Evolutionary conservation across 1,139 yeast species (phyloP).

Genomic region (Candida dubliniensis): DNA sequence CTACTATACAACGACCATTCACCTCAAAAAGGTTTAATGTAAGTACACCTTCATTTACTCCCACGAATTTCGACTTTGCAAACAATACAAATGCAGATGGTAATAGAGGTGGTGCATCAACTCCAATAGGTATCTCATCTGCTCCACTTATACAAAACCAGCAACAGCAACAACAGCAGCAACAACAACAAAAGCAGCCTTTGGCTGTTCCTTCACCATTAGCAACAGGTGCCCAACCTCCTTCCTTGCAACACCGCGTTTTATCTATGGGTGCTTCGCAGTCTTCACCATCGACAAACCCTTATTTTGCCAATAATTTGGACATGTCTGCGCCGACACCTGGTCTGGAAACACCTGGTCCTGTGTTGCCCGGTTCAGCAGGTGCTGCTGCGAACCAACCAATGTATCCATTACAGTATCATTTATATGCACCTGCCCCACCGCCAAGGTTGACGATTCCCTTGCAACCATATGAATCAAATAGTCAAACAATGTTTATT

Average conservation of each 20-base stretch:
- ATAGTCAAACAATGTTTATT: slow-evolving; percentile 67
- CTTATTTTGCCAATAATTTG: slow-evolving; percentile 2
- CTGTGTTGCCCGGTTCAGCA: not conserved
- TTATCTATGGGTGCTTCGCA: not conserved
- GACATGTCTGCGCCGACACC: slow-evolving; percentile 1
- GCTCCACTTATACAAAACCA: slow-evolving; percentile 2
- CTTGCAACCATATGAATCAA: slow-evolving; percentile 68
- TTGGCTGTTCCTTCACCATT: slow-evolving; percentile 1
- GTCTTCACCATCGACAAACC: not conserved
- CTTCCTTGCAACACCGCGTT: not conserved
- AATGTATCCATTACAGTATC: slow-evolving; percentile 74
- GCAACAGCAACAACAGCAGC: slow-evolving; percentile 5
- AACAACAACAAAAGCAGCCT: slow-evolving; percentile 3
- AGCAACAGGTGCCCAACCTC: slow-evolving; percentile 1
- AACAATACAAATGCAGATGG: not conserved
- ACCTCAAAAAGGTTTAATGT: slow-evolving; percentile 31
- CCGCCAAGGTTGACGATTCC: slow-evolving; percentile 69
- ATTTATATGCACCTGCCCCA: slow-evolving; percentile 85
- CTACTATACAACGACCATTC: slow-evolving; percentile 5
- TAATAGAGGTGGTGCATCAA: not conserved
- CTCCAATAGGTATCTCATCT: slow-evolving; percentile 3
- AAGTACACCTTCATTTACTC: slow-evolving; percentile 35
- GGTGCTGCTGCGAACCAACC: slow-evolving; percentile 3
- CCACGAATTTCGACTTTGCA: slow-evolving; percentile 19
- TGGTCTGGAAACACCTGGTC: not conserved